Evolutionary conservation across 2,329 filamentous ascomycete genomes (phyloP).

Genomic region (Dactylella cylindrospora): DNA sequence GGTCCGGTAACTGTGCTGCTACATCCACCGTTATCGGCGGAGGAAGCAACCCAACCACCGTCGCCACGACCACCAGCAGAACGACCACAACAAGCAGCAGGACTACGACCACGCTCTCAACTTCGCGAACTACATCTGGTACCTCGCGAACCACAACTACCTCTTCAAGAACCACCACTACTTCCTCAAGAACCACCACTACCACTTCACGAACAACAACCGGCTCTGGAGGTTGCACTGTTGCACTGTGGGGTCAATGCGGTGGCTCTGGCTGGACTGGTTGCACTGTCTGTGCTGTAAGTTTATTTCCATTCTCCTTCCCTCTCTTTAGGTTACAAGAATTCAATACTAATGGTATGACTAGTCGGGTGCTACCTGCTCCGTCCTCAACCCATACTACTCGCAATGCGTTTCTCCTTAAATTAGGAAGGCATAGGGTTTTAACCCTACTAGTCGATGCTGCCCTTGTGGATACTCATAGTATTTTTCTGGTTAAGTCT

Average conservation of each 20-base stretch:
- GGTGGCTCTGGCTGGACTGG: constrained; percentile 34
- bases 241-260: constrained; percentile 17
- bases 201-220: not conserved
- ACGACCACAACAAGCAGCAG: not conserved
- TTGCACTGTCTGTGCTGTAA: constrained; percentile 39
- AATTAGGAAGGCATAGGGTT: too few relatives aligned
- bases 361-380: constrained; percentile 31
- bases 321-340: not conserved
- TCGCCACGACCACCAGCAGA: not conserved
- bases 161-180: not conserved
- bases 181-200: not conserved
- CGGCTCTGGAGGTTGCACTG: constrained; percentile 7
- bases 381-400: constrained; percentile 33
- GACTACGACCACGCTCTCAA: constrained; percentile 2
- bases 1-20: constrained; percentile 30
- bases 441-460: too few relatives aligned
- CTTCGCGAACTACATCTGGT: constrained; percentile 1
- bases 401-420: constrained; percentile 19
- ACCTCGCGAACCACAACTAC: constrained; percentile 10
- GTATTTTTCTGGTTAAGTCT: too few relatives aligned
- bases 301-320: not conserved
- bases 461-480: too few relatives aligned
- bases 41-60: constrained; percentile 26
- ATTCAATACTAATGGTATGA: not conserved
- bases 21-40: constrained; percentile 38